Conservation (phyloP, 2,329 filamentous ascomycete genomes). For the Lecanicillium sp. region DNA sequence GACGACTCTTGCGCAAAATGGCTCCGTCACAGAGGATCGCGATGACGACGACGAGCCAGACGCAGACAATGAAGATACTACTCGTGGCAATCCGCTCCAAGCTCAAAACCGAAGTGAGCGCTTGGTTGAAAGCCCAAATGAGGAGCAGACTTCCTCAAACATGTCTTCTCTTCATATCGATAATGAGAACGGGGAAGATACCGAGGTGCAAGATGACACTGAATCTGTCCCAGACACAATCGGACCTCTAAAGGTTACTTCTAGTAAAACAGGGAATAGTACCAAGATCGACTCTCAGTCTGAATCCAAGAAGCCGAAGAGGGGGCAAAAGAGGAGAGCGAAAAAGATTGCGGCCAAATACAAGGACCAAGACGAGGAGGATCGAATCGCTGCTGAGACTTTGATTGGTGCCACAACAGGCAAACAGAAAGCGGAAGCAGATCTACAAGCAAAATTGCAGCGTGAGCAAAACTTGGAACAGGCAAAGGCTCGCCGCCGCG, state of each 20-base stretch:
- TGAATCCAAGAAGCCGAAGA: slow-evolving; percentile 46
- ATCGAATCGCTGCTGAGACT: slow-evolving; percentile 73
- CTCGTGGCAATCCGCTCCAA: slow-evolving; percentile 18
- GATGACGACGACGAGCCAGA: slow-evolving; percentile 19
- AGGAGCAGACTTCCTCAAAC: background rate
- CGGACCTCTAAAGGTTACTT: slow-evolving; percentile 17
- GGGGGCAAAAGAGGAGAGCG: slow-evolving; percentile 74
- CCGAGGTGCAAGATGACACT: background rate
- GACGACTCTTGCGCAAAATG: slow-evolving; percentile 19
- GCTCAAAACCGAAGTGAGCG: background rate
- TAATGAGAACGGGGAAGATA: background rate
- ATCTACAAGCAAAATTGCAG: slow-evolving; percentile 59
- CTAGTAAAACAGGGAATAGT: slow-evolving; percentile 8
- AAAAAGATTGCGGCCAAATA: slow-evolving; percentile 90
- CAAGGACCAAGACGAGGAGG: slow-evolving; percentile 89
- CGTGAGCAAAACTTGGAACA: slow-evolving; percentile 67
- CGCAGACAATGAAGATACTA: slow-evolving; percentile 18
- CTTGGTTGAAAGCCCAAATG: background rate
- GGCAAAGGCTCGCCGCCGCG: slow-evolving; percentile 66
- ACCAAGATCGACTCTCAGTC: slow-evolving; percentile 6
- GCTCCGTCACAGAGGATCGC: slow-evolving; percentile 21
- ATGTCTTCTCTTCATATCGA: background rate
- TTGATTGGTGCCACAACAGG: slow-evolving; percentile 75
- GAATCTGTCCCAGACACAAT: slow-evolving; percentile 17
- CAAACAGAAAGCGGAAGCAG: slow-evolving; percentile 61